These are phyloP conservation scores for Cryptococcus neoformans DNA, from an alignment of 1,284 basidiomycete species.

Conservation along the genomic window DNA sequence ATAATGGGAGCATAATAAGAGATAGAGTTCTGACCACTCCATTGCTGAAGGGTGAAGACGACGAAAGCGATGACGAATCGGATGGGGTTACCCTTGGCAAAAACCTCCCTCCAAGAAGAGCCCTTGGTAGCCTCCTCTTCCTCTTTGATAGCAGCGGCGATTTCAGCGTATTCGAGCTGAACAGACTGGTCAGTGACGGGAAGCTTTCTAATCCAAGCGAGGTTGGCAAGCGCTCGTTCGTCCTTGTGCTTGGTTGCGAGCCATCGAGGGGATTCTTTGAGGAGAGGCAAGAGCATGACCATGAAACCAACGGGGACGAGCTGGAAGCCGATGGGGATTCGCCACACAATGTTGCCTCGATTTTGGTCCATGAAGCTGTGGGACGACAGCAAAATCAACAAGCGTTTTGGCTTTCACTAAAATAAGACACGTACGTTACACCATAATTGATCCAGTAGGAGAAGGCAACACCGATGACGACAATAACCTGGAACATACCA, in stretches of 20 bases:
- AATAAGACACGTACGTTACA: conserved; percentile 3
- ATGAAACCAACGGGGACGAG: conserved; percentile 71
- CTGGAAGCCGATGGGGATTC: conserved; percentile 46
- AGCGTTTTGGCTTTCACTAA: too few relatives aligned
- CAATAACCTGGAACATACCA: conserved; percentile 72
- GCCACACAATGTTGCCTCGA: conserved; percentile 38
- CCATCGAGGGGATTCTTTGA: conserved; percentile 48
- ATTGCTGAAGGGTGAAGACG: conserved; percentile 62
- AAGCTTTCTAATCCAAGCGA: conserved; percentile 60
- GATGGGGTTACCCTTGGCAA: conserved; percentile 68
- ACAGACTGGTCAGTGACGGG: conserved; percentile 54
- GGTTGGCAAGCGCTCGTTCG: conserved; percentile 54
- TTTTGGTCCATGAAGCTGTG: conserved; percentile 25
- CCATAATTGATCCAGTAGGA: conserved; percentile 29
- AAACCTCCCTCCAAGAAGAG: conserved; percentile 57
- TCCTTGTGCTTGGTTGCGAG: conserved; percentile 52
- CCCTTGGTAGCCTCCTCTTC: conserved; percentile 44
- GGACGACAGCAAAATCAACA: background rate
- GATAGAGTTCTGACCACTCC: conserved; percentile 61
- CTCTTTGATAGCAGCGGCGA: conserved; percentile 55
- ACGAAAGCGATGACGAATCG: conserved; percentile 63
- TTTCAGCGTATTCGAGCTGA: conserved; percentile 56
- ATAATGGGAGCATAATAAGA: conserved; percentile 70
- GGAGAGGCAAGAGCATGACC: conserved; percentile 65
- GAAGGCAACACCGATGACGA: conserved; percentile 50